Evolutionary conservation across 192 early-diverging fungal species (phyloP).

Genomic region (Mortierella antarctica): DNA sequence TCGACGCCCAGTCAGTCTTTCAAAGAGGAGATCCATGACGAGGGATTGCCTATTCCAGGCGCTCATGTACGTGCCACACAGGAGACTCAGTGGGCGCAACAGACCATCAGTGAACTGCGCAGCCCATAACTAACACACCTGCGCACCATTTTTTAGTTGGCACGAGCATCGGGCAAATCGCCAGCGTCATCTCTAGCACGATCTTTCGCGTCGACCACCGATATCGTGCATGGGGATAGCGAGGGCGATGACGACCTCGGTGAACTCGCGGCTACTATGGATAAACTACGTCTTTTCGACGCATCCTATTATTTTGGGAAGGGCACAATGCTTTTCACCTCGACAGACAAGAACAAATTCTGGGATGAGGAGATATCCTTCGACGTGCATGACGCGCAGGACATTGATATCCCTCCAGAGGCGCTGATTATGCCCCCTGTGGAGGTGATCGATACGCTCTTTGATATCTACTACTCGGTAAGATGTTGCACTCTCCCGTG

Average conservation of each 20-base stretch:
- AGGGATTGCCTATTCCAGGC: background rate
- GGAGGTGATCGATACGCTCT: constrained; percentile 38
- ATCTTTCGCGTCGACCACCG: constrained; percentile 6
- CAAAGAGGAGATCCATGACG: constrained; percentile 4
- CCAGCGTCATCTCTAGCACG: constrained; percentile 16
- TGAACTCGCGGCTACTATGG: constrained; percentile 43
- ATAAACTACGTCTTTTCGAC: constrained; percentile 44
- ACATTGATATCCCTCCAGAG: constrained; percentile 31
- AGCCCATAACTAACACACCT: background rate
- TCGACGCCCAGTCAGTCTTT: background rate
- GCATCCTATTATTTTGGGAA: constrained; percentile 45
- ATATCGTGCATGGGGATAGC: constrained; percentile 8
- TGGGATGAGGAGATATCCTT: constrained; percentile 53
- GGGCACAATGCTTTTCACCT: constrained; percentile 46
- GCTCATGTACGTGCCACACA: background rate
- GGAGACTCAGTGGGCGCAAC: background rate
- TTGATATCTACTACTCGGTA: constrained; percentile 48
- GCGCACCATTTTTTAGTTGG: background rate
- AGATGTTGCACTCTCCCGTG: background rate
- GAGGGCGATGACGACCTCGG: constrained; percentile 23
- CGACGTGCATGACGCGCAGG: constrained; percentile 37
- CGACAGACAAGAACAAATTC: constrained; percentile 36
- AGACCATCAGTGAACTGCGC: background rate
- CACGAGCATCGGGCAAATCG: background rate
- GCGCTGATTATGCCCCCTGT: constrained; percentile 30